These are phyloP conservation scores for Micractinium conductrix DNA, from an alignment of 139 green algal genomes.

Conservation along the genomic window DNA sequence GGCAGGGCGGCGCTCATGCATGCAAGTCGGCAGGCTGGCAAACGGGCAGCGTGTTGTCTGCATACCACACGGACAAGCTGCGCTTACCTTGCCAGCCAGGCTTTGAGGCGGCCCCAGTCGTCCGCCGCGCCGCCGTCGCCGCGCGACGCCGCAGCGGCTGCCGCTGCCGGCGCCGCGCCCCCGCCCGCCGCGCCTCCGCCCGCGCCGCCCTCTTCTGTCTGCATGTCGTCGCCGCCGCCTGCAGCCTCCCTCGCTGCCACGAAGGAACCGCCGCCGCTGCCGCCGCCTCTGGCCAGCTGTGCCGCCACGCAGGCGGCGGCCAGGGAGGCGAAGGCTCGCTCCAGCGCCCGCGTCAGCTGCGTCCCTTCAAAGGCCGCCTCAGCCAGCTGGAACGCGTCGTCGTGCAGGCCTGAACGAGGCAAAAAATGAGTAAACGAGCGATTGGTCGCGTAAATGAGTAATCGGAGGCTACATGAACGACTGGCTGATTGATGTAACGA, in stretches of 20 bases:
- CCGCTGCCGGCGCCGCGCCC: neutral
- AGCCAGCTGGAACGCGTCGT: slow-evolving; percentile 45
- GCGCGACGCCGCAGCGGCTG: neutral
- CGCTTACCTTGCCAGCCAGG: slow-evolving; percentile 3
- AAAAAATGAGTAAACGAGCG: too few species aligned
- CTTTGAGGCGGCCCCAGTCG: slow-evolving; percentile 24
- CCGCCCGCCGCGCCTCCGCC: neutral
- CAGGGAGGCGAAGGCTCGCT: slow-evolving; percentile 9
- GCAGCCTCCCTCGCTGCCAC: neutral
- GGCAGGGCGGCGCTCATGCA: neutral
- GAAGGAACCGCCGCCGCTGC: neutral
- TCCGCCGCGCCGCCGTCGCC: neutral
- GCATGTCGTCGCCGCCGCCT: slow-evolving; percentile 22
- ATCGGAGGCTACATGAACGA: too few species aligned
- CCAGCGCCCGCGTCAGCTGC: slow-evolving; percentile 15
- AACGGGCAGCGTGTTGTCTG: neutral
- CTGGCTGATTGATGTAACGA: too few species aligned
- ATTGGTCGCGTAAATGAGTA: too few species aligned
- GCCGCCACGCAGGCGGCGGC: slow-evolving; percentile 5
- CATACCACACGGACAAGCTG: neutral
- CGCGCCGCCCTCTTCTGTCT: slow-evolving; percentile 2
- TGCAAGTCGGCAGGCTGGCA: too few species aligned
- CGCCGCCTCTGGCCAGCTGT: neutral
- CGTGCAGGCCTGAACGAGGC: slow-evolving; percentile 39
- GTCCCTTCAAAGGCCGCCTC: slow-evolving; percentile 27